Base-by-base conservation (phyloP, 1,139 yeast species). In the Pichia sp. region DNA sequence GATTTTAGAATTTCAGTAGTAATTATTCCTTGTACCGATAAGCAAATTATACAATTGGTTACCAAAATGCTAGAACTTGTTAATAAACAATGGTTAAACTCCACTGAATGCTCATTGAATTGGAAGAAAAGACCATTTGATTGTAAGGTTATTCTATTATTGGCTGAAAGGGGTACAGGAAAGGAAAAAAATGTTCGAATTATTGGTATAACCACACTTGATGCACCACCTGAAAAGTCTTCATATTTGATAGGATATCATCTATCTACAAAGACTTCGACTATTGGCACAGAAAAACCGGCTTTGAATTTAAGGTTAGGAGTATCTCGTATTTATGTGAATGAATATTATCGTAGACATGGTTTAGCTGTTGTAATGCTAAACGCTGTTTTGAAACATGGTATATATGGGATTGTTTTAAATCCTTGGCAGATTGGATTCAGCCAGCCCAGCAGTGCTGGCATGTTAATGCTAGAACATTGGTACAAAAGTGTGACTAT, bases 361-460 rank as follows among this genome's bases (percentile, higher is more conserved):
- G 80, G 81, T 0, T 61, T 82, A 16, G 85, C 77, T 0, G 48
- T 56, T 4, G 53, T 55, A 28, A 55, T 83, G 43, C 61, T 83
- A 7, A 57, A 70, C 3, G 57, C 66, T 2, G 73, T 77, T 0
- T 55, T 68, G 37, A 53, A 56, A 1, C 55, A 73, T 41, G 66
- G 76, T 34, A 61, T 81, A 3, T 81, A 80, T 56, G 89, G 89
- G 0, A 55, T 74, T 37, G 47, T 30, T 0, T 55, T 82, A 12
- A 60, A 60, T 1, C 70, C 61, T 45, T 49, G 47, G 4, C 70
- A 76, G 45, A 63, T 82, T 2, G 84, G 79, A 0, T 83, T 86
- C 73, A 80, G 87, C 45, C 92, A 83, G 59, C 90, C 90, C 0
- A 78, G 85, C 52, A 71, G 69, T 35, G 66, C 72, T 32, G 92